Conservation (phyloP, 2,329 filamentous ascomycete species). For the Sporothrix brasiliensis region DNA sequence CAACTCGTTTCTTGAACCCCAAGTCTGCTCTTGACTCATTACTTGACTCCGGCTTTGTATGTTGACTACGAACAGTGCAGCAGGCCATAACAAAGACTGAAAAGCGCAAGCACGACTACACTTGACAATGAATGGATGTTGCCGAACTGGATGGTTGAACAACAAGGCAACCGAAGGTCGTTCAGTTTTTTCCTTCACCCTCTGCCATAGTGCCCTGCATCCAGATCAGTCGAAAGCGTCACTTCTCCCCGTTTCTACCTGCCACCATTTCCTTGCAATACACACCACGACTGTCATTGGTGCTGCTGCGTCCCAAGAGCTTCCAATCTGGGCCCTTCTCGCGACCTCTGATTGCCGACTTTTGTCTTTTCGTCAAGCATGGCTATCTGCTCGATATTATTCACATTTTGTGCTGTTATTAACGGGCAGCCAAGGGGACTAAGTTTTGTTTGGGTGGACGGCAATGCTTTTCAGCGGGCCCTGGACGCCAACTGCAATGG, state of each 20-base stretch:
- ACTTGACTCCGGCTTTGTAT: neutral
- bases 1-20: neutral
- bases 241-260: neutral
- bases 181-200: neutral
- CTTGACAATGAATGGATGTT: neutral
- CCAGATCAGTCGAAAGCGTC: neutral
- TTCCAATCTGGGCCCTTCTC: too few species aligned
- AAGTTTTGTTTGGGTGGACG: constrained; percentile 33
- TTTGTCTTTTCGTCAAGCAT: too few species aligned
- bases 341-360: neutral
- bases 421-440: too few species aligned
- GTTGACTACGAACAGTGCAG: neutral
- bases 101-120: neutral
- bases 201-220: neutral
- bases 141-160: neutral
- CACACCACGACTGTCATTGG: neutral
- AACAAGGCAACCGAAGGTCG: neutral
- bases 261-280: neutral
- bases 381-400: too few species aligned
- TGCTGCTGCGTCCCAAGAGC: neutral
- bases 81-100: neutral
- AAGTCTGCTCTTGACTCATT: neutral
- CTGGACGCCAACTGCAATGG: constrained; percentile 31
- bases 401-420: too few species aligned
- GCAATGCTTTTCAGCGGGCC: constrained; percentile 30